These are phyloP conservation scores for Gloeophyllum trabeum DNA, from an alignment of 768 basidiomycete species.

Conservation along the genomic window DNA sequence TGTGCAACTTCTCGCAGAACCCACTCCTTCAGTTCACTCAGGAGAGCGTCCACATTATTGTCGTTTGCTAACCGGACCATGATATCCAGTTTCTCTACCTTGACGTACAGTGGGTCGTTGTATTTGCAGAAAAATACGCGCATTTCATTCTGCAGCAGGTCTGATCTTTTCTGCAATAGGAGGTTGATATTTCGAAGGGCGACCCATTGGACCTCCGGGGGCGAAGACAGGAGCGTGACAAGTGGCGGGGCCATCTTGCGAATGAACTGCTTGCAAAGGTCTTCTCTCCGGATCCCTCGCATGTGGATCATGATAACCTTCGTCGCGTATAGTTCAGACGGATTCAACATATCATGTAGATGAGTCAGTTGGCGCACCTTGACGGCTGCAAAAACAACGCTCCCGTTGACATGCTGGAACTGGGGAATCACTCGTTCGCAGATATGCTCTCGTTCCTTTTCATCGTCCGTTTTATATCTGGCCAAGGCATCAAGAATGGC, in stretches of 20 bases:
- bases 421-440: conserved; percentile 98
- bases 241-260: conserved; percentile 97
- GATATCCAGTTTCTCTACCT: conserved; percentile 96
- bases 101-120: conserved; percentile 98
- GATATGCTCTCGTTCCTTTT: conserved; percentile 96
- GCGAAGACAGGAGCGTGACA: conserved; percentile 91
- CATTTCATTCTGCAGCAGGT: conserved; percentile 92
- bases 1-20: conserved; percentile 15
- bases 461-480: conserved; percentile 74
- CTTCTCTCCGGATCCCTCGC: conserved; percentile 69
- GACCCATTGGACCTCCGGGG: conserved; percentile 98
- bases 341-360: neutral
- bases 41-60: conserved; percentile 84
- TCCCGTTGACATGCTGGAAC: conserved; percentile 94
- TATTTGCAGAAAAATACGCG: conserved; percentile 99
- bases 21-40: conserved; percentile 94
- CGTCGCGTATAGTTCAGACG: neutral
- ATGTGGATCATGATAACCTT: conserved; percentile 98
- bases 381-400: conserved; percentile 93
- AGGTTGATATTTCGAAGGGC: conserved; percentile 95
- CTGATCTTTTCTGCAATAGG: conserved; percentile 85
- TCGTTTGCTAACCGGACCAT: conserved; percentile 92
- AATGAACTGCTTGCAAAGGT: conserved; percentile 73
- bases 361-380: conserved; percentile 40
- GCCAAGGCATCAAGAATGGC: conserved; percentile 83